These are phyloP conservation scores for Starmerella apicola DNA, from an alignment of 805 yeast genomes.

Conservation along the genomic window DNA sequence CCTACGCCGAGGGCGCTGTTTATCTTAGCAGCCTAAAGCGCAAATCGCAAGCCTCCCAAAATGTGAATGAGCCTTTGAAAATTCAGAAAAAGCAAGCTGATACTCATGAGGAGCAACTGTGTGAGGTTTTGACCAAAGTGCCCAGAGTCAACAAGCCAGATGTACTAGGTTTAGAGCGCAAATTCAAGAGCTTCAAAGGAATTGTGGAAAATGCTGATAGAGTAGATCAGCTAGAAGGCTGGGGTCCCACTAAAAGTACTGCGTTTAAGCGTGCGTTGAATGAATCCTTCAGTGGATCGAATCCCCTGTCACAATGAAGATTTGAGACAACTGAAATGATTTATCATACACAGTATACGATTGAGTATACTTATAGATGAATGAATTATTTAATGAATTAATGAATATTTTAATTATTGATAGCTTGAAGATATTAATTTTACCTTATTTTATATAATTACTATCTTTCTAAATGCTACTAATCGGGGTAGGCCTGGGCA, in stretches of 20 bases:
- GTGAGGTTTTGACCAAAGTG: conserved; percentile 26
- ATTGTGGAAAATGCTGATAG: conserved; percentile 23
- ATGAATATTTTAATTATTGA: no score
- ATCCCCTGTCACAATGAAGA: conserved; percentile 7
- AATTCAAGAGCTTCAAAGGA: conserved; percentile 26
- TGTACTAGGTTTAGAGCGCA: conserved; percentile 25
- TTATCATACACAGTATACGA: no score
- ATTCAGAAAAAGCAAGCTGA: conserved; percentile 14
- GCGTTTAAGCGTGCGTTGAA: conserved; percentile 21
- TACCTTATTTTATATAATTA: neutral
- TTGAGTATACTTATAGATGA: no score
- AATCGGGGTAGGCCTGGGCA: conserved; percentile 11
- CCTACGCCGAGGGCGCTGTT: conserved; percentile 29
- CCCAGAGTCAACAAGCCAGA: conserved; percentile 32
- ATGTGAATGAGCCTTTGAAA: conserved; percentile 16
- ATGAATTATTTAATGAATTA: no score
- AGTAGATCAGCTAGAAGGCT: conserved; percentile 24
- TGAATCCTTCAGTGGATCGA: conserved; percentile 21
- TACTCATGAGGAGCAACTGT: conserved; percentile 26
- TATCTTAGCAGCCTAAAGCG: conserved; percentile 27
- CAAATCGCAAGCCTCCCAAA: conserved; percentile 25
- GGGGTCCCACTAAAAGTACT: conserved; percentile 27
- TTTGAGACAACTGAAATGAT: no score
- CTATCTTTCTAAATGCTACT: no score
- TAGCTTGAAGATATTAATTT: neutral